Conservation (phyloP, 129 eudicot genomes). For the Cynara cardunculus region DNA sequence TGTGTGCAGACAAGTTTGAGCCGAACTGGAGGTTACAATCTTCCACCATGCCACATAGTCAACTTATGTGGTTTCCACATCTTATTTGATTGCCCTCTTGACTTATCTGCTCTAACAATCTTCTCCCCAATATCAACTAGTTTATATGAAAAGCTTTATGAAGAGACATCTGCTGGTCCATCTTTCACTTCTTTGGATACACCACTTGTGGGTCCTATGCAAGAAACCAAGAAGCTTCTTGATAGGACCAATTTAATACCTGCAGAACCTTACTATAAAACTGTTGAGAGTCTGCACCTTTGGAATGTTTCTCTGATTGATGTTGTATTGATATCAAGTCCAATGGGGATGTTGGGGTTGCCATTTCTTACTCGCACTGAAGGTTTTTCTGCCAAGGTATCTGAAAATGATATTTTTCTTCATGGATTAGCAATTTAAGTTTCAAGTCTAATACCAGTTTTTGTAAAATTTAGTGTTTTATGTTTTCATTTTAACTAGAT, state of each 20-base stretch:
- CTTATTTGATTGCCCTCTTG: constrained; percentile 86
- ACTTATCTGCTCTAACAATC: constrained; percentile 63
- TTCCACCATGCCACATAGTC: constrained; percentile 80
- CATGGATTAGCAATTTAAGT: background rate
- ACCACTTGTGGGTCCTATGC: constrained; percentile 20
- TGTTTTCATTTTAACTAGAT: constrained; percentile 33
- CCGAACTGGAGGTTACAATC: constrained; percentile 54
- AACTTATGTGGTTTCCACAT: constrained; percentile 53
- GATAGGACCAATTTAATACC: constrained; percentile 42
- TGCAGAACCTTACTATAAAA: constrained; percentile 62
- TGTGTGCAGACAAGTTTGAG: constrained; percentile 80
- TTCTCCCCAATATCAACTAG: constrained; percentile 57
- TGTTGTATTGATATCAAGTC: constrained; percentile 69
- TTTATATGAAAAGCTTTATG: constrained; percentile 4
- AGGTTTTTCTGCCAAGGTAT: constrained; percentile 77
- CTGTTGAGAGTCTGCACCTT: constrained; percentile 47
- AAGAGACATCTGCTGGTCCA: constrained; percentile 11
- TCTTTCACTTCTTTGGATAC: constrained; percentile 3
- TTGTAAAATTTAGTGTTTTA: background rate
- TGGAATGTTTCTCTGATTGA: constrained; percentile 71
- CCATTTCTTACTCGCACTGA: constrained; percentile 72
- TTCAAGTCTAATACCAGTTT: background rate
- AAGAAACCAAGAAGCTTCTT: constrained; percentile 36
- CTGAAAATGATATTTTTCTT: background rate
- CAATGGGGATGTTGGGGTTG: constrained; percentile 90